Percentiles rank a stretch among this genome's conserved stretches.
Evolutionary conservation across 352 stramenopile genomes (phyloP).

Genomic region (Phytophthora syringae): DNA sequence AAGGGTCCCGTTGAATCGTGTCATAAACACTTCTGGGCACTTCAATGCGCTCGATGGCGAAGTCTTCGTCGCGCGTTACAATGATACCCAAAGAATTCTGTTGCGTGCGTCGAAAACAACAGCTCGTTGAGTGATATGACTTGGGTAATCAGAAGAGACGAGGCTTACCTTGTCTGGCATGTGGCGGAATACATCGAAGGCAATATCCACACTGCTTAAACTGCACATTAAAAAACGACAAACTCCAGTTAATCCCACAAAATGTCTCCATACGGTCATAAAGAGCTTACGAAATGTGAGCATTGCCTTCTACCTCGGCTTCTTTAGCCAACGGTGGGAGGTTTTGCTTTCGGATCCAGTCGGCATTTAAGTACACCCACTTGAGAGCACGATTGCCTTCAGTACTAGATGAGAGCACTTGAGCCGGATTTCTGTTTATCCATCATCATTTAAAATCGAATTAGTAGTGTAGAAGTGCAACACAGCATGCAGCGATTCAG

Average conservation of each 20-base stretch:
- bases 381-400: slow-evolving; percentile 82
- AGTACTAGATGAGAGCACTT: slow-evolving; percentile 71
- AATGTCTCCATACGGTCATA: background rate
- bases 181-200: slow-evolving; percentile 87
- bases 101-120: background rate
- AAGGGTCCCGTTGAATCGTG: slow-evolving; percentile 86
- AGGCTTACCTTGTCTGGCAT: slow-evolving; percentile 81
- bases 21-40: slow-evolving; percentile 76
- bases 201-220: slow-evolving; percentile 59
- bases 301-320: slow-evolving; percentile 21
- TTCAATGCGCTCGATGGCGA: slow-evolving; percentile 58
- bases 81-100: slow-evolving; percentile 64
- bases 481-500: background rate
- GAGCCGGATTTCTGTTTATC: slow-evolving; percentile 67
- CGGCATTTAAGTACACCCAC: slow-evolving; percentile 88
- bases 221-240: slow-evolving; percentile 34
- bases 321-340: slow-evolving; percentile 50
- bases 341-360: slow-evolving; percentile 82
- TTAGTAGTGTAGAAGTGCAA: too few species aligned
- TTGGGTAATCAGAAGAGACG: background rate
- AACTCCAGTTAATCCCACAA: background rate
- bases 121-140: background rate
- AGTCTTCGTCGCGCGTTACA: slow-evolving; percentile 63
- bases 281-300: slow-evolving; percentile 49
- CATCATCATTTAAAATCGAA: too few species aligned